Evolutionary conservation across 1,284 basidiomycete species (phyloP), one percentile per base, ranked within the genome.

Genomic region (Malassezia sympodialis): DNA sequence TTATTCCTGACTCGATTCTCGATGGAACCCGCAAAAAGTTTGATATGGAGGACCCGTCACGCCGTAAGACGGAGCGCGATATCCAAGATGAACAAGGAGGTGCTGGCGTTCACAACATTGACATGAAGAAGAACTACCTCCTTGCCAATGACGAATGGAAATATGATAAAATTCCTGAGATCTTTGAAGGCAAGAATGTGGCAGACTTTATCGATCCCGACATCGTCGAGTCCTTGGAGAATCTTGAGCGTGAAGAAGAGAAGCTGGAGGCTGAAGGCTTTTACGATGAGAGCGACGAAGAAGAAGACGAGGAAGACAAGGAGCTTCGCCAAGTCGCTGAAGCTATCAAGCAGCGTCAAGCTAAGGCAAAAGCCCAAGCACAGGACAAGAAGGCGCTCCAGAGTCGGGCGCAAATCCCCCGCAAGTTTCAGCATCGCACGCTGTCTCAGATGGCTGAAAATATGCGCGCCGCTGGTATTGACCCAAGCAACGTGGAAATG

Each of bases 171-270:
- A 87, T 98, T 23, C 94, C 93, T 26, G 94, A 98, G 77, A 87
- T 99, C 71, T 84, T 89, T 83, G 83, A 96, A 64, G 94, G 93
- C 78, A 96, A 96, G 82, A 99, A 99, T 79, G 79, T 99, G 53
- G 91, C 91, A 35, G 93, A 99, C 80, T 98, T 99, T 68, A 87
- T 98, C 77, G 94, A 98, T 76, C 87, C 90, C n/a, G 94, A 99
- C 72, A 98, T 99, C 64, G 83, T 84, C 37, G 90, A 91, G 77
- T 91, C 89, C 77, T 84, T 99, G 56, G 93, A 96, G 73, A 93
- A 90, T 10, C 83, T 99, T 51, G 94, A 99, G 78, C 83, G 87
- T 34, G 93, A 99, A 75, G 93, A 99, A 77, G 93, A 96, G 78
- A 83, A 82, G 69, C 81, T 99, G 26, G 82, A 90, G 75, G 85